Evolutionary conservation across 2,329 filamentous ascomycete genomes (phyloP), one percentile per base, ranked within the genome.

Genomic region (Madurella mycetomatis): DNA sequence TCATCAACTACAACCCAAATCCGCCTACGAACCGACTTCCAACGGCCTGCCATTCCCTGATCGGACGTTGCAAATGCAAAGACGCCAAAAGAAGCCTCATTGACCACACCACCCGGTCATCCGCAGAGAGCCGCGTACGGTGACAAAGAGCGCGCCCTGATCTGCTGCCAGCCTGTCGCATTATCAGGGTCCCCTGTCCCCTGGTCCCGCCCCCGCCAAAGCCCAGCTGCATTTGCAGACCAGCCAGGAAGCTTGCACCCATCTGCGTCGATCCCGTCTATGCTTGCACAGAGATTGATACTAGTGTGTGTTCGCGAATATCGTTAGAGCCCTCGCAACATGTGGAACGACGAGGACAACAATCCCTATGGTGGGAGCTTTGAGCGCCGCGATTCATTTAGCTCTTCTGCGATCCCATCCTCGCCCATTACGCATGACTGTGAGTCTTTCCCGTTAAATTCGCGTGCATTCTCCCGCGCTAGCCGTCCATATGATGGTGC

Each of bases 331-430:
- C 13, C 16, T 42, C 18, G 41, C 49, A 45, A 19, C 63, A 97
- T 97, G 92, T 97, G 92, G 92, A 95, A 96, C 80, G 92, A 97
- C 78, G 92, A 97, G 75, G 90, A 97, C 69, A 97, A 97, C 75
- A 97, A 97, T 71, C 92, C 92, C 5, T 96, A 97, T 68, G 92
- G 91, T 61, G 83, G 79, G 66, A 92, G 90, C 72, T 96, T 95
- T 76, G 89, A 94, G 71, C 87, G 88, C 65, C 85, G 89, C 65
- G 89, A 95, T 71, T 89, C 88, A 58, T 84, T 87, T 69, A 80
- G 84, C 44, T 90, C 86, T 30, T 86, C 78, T 42, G 77, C 78
- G 17, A 84, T 87, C 67, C 83, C 85, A 18, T 76, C 83, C 51
- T 88, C 86, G 40, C 85, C 85, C 45, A 72, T 70, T 42, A 68